These are phyloP conservation scores for Oryza officinalis DNA, from an alignment of 176 grass and related monocot species.

Conservation along the genomic window DNA sequence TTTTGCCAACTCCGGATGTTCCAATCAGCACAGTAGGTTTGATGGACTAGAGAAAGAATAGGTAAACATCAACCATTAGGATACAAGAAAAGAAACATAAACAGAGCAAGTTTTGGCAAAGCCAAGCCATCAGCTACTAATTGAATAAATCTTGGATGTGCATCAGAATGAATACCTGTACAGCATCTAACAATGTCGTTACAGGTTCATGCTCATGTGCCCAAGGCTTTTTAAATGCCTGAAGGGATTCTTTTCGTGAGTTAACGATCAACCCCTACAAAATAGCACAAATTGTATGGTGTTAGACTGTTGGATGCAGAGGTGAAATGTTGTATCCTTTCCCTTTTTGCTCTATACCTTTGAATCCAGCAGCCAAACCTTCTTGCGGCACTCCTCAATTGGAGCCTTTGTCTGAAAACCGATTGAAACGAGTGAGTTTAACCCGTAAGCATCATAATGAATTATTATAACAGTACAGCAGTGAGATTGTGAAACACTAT, in stretches of 20 bases:
- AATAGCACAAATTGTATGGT: constrained; percentile 36
- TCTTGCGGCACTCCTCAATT: constrained; percentile 88
- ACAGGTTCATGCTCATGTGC: constrained; percentile 89
- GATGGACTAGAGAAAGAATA: constrained; percentile 62
- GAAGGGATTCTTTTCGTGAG: constrained; percentile 72
- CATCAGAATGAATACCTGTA: constrained; percentile 63
- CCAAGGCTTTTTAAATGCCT: constrained; percentile 92
- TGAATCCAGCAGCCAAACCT: constrained; percentile 95
- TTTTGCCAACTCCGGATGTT: constrained; percentile 83
- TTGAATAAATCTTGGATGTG: constrained; percentile 18
- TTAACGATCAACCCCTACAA: constrained; percentile 87
- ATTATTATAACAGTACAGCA: constrained; percentile 5
- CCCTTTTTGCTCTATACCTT: constrained; percentile 55
- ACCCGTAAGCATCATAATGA: constrained; percentile 7
- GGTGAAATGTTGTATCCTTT: constrained; percentile 13
- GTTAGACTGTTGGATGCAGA: constrained; percentile 28
- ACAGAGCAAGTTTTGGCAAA: constrained; percentile 13
- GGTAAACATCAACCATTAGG: constrained; percentile 27
- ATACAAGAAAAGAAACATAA: constrained; percentile 14
- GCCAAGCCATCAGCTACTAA: not conserved
- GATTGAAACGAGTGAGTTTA: constrained; percentile 29
- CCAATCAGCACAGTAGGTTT: constrained; percentile 97
- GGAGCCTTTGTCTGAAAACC: constrained; percentile 74
- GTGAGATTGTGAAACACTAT: constrained; percentile 7
- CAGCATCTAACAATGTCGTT: constrained; percentile 69